These are phyloP conservation scores for Pleomassaria siparia DNA, from an alignment of 2,329 filamentous ascomycete genomes.

Conservation along the genomic window DNA sequence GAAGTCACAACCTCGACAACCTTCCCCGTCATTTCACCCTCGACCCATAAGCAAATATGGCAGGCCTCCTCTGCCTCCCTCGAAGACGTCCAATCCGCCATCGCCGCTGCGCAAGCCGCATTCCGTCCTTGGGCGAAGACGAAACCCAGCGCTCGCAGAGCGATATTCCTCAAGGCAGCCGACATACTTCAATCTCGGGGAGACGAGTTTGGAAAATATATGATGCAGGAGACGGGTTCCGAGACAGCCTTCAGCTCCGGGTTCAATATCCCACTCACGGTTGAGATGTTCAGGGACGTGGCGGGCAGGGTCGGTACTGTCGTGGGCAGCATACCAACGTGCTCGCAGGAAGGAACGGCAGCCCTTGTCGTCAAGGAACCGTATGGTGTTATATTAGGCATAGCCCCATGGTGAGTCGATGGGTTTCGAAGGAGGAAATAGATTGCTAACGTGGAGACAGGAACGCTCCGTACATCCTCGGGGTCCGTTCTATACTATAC, in stretches of 20 bases:
- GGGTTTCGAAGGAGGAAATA: no score
- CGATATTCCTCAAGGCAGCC: slow-evolving; percentile 70
- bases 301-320: slow-evolving; percentile 53
- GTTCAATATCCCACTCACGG: slow-evolving; percentile 45
- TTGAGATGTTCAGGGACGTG: slow-evolving; percentile 54
- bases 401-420: slow-evolving; percentile 73
- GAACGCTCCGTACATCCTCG: slow-evolving; percentile 55
- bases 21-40: slow-evolving; percentile 61
- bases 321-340: slow-evolving; percentile 52
- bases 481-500: slow-evolving; percentile 44
- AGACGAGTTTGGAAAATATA: slow-evolving; percentile 63
- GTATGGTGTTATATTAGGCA: slow-evolving; percentile 75
- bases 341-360: slow-evolving; percentile 52
- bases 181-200: slow-evolving; percentile 62
- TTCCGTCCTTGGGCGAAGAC: slow-evolving; percentile 69
- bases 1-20: slow-evolving; percentile 51
- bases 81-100: slow-evolving; percentile 57
- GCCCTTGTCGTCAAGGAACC: slow-evolving; percentile 74
- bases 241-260: slow-evolving; percentile 38
- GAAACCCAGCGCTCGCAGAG: slow-evolving; percentile 62
- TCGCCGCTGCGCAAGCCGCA: slow-evolving; percentile 64
- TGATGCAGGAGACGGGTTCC: slow-evolving; percentile 61
- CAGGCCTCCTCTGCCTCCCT: slow-evolving; percentile 60
- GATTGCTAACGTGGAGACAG: no score
- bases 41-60: slow-evolving; percentile 55